Evolutionary conservation across 2,329 filamentous ascomycete species (phyloP).

Genomic region (Exophiala dermatitidis): DNA sequence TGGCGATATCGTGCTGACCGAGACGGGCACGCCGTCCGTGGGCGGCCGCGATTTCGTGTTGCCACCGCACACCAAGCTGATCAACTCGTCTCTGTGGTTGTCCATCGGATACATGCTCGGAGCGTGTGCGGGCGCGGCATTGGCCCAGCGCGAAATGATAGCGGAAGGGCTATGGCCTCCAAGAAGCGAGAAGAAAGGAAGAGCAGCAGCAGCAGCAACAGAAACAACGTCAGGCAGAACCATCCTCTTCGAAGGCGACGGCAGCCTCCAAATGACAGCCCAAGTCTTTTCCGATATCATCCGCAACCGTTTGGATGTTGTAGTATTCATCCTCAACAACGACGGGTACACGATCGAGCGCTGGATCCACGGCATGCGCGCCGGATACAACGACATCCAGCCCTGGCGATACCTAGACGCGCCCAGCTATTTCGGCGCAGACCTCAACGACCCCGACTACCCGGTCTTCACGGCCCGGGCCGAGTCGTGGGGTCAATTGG

Average conservation of each 20-base stretch:
- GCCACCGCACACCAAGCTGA: constrained; percentile 42
- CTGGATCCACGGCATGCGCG: constrained; percentile 48
- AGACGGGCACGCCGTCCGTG: constrained; percentile 54
- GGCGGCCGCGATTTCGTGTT: constrained; percentile 48
- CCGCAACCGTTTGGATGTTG: constrained; percentile 44
- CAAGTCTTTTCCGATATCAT: constrained; percentile 62
- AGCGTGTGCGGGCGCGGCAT: constrained; percentile 49
- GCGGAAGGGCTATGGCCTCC: constrained; percentile 44
- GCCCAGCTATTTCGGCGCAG: constrained; percentile 29
- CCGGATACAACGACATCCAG: constrained; percentile 51
- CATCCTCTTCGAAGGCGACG: constrained; percentile 55
- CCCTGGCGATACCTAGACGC: constrained; percentile 48
- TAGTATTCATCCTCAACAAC: constrained; percentile 52
- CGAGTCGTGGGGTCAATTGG: constrained; percentile 24
- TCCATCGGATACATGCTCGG: constrained; percentile 57
- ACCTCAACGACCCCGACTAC: constrained; percentile 22
- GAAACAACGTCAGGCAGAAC: constrained; percentile 40
- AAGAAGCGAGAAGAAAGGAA: too few species aligned
- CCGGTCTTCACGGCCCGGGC: constrained; percentile 23
- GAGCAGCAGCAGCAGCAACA: too few species aligned
- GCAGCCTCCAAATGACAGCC: constrained; percentile 59
- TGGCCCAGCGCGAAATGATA: constrained; percentile 47
- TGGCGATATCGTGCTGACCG: constrained; percentile 51
- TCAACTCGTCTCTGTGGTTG: constrained; percentile 51
- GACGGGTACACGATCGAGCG: constrained; percentile 55